phyloP scores from a whole-genome alignment of 345 rosid genomes.

The Balakata baccata region DNA sequence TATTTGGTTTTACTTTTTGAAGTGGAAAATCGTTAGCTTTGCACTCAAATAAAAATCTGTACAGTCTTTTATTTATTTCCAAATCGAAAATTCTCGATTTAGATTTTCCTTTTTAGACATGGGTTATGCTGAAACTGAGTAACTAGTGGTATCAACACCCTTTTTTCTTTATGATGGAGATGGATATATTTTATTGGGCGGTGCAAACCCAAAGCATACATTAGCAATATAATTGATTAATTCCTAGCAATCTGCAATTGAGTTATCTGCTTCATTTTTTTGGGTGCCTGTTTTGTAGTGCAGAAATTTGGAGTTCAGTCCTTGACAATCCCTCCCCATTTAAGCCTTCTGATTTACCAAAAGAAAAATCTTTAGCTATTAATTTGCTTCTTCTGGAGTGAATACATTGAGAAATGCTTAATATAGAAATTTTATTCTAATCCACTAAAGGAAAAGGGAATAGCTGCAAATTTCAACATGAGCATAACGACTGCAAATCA shows the following conservation, averaged over 20 bases:
- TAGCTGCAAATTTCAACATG: not conserved
- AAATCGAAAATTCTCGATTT: not conserved
- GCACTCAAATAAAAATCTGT: not conserved
- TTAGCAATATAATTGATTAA: not conserved
- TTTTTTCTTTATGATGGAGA: not conserved
- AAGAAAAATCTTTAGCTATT: not conserved
- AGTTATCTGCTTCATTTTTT: not conserved
- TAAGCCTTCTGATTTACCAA: not conserved
- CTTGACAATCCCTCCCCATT: not conserved
- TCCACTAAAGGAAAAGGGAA: not conserved
- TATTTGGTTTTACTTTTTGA: not conserved
- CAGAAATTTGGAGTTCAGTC: not conserved
- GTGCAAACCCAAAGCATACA: not conserved
- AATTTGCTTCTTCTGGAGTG: too few relatives aligned
- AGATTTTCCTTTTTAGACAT: not conserved
- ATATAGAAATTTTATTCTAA: not conserved
- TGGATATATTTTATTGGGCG: not conserved
- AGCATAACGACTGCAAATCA: not conserved
- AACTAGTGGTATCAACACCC: not conserved
- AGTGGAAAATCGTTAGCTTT: not conserved
- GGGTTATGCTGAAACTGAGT: not conserved
- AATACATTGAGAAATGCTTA: not conserved
- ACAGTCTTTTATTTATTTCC: not conserved
- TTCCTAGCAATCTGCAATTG: not conserved
- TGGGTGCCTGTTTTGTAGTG: not conserved